Base-by-base conservation (phyloP, 257 asterid genomes). In the Pogostemon cablin region DNA sequence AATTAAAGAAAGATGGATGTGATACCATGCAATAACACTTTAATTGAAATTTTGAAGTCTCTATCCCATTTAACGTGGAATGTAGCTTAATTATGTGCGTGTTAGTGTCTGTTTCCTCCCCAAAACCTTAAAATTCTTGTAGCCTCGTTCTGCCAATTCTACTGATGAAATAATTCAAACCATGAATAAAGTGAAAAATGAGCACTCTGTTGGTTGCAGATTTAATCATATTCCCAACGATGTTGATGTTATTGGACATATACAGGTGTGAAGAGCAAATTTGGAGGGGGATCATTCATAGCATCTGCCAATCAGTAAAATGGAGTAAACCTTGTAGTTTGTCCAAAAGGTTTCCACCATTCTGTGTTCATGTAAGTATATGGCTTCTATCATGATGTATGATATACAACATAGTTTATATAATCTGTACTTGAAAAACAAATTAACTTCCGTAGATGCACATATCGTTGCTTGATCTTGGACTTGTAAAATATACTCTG, bases 181-280 rank as follows among this genome's bases (percentile, higher is more conserved):
- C 32, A 25, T 25, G 32, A 25, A 25, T 25, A 25, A 25, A 25
- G 32, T 25, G 32, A 25, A 25, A 25, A 25, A 25, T 25, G 32
- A 25, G 32, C 1, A 25, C 32, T 25, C 12, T 17, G 62, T 9
- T 9, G 34, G 34, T 57, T 25, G 32, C 32, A 25, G 32, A 25
- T 25, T 25, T 25, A 35, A 20, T 9, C 34, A 34, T 25, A 7
- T 57, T 34, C 62, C 34, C 17, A 57, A 8, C 15, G 32, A 42
- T 57, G 72, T 61, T 10, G 35, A 62, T 37, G 11, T 53, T 43
- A 42, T 71, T 59, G 50, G 7, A 53, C 78, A 9, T 81, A 54
- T 40, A 42, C 69, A 62, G 82, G 76, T 42, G 38, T 52, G 73
- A 56, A 68, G 71, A 62, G 15, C n/a, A 65, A 68, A 25, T 5